A percentile compares a stretch with the other conserved stretches of the same genome.
These are phyloP conservation scores for Lyophyllum atratum DNA, from an alignment of 768 basidiomycete species.

Conservation along the genomic window DNA sequence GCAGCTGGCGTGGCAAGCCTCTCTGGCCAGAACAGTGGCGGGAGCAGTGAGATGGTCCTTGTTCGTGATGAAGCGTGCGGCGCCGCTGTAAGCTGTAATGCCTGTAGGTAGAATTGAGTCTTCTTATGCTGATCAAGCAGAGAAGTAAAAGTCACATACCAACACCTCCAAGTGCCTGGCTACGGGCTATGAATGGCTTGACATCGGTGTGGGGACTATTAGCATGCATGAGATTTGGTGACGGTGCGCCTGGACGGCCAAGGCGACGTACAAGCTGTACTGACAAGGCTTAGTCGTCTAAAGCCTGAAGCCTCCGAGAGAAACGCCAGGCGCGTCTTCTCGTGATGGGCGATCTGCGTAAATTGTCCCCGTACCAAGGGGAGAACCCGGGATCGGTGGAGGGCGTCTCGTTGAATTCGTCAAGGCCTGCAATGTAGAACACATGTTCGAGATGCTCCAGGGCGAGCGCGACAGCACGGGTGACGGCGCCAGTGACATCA, in stretches of 20 bases:
- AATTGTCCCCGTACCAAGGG: slow-evolving; percentile 47
- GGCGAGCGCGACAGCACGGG: slow-evolving; percentile 43
- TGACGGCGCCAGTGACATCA: too few relatives aligned
- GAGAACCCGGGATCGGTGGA: slow-evolving; percentile 51
- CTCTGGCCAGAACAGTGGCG: slow-evolving; percentile 56
- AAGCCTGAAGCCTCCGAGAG: slow-evolving; percentile 39
- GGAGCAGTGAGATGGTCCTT: slow-evolving; percentile 51
- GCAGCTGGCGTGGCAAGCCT: slow-evolving; percentile 61
- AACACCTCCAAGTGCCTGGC: slow-evolving; percentile 57
- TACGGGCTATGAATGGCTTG: slow-evolving; percentile 47
- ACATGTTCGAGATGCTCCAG: slow-evolving; percentile 47
- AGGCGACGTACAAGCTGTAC: slow-evolving; percentile 52
- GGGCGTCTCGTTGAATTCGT: slow-evolving; percentile 42
- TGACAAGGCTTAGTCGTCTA: slow-evolving; percentile 54
- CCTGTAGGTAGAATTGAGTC: too few relatives aligned
- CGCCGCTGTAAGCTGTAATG: slow-evolving; percentile 56
- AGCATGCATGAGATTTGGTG: not conserved
- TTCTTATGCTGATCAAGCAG: too few relatives aligned
- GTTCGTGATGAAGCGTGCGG: slow-evolving; percentile 36
- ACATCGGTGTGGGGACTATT: slow-evolving; percentile 50
- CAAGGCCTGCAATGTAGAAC: slow-evolving; percentile 41
- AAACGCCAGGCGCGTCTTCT: slow-evolving; percentile 49
- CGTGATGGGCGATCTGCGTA: slow-evolving; percentile 51
- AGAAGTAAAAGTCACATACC: slow-evolving; percentile 23
- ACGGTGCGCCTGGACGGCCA: not conserved